Conservation (phyloP, 768 basidiomycete genomes). For the Lactarius hengduanensis region DNA sequence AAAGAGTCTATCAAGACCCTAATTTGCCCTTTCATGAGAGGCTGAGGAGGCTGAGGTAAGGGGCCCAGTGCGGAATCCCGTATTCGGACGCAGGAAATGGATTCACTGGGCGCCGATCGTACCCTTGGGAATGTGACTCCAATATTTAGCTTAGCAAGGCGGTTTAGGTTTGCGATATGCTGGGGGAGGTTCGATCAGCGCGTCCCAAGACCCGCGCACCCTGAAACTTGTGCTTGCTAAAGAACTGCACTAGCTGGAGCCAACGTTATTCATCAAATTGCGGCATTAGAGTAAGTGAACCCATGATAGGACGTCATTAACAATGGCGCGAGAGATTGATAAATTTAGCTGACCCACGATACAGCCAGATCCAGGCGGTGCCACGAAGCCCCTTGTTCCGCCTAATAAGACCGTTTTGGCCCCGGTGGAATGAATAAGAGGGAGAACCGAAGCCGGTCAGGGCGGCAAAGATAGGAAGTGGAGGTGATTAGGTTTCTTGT, state of each 20-base stretch:
- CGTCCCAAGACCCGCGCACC: slow-evolving; percentile 4
- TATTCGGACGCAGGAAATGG: slow-evolving; percentile 11
- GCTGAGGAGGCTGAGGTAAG: slow-evolving; percentile 12
- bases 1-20: not conserved
- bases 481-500: slow-evolving; percentile 16
- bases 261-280: slow-evolving; percentile 9
- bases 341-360: not conserved
- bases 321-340: slow-evolving; percentile 1
- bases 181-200: slow-evolving; percentile 11
- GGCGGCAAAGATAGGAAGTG: not conserved
- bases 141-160: slow-evolving; percentile 16
- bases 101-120: slow-evolving; percentile 21
- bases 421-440: not conserved
- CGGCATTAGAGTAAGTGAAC: slow-evolving; percentile 13
- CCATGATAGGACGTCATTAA: slow-evolving; percentile 16
- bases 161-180: slow-evolving; percentile 17
- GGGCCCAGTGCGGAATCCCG: slow-evolving; percentile 16
- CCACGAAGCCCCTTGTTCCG: slow-evolving; percentile 10
- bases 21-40: slow-evolving; percentile 1
- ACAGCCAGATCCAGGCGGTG: not conserved
- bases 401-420: not conserved
- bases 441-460: not conserved
- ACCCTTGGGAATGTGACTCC: slow-evolving; percentile 26
- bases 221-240: slow-evolving; percentile 15
- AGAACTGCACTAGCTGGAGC: not conserved